phyloP scores from a whole-genome alignment of 2,329 filamentous ascomycete species.

The Falciphora oryzae region DNA sequence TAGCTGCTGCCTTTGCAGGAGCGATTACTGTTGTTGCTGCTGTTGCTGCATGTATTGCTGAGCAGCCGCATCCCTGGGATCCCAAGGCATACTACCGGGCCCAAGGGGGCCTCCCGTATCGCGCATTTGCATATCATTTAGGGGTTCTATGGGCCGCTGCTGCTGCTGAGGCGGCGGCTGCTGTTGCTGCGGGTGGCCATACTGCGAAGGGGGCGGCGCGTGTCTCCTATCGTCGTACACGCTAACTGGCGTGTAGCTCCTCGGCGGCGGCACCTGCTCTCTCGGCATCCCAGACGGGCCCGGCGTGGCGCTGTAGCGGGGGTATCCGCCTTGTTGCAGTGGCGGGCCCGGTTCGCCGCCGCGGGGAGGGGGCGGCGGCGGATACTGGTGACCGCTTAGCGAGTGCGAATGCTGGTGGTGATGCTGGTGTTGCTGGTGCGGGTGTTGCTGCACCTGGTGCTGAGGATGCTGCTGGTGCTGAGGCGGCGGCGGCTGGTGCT shows the following conservation, averaged over 20 bases:
- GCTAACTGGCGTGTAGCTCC: conserved; percentile 24
- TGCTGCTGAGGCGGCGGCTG: conserved; percentile 10
- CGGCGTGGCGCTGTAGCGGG: conserved; percentile 18
- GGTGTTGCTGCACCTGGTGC: conserved; percentile 16
- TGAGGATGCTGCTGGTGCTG: conserved; percentile 14
- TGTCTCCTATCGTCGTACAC: conserved; percentile 22
- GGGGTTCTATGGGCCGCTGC: background rate
- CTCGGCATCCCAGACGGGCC: conserved; percentile 14
- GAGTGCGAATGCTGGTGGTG: conserved; percentile 25
- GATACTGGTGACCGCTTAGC: conserved; percentile 21
- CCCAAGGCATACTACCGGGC: background rate
- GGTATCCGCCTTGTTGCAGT: conserved; percentile 16
- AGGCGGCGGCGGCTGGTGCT: conserved; percentile 14
- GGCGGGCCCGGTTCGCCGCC: conserved; percentile 11
- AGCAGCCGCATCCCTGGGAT: background rate
- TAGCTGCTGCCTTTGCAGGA: conserved; percentile 15
- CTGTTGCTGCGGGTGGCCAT: conserved; percentile 12
- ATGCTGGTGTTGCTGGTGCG: conserved; percentile 15
- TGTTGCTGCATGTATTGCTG: conserved; percentile 9
- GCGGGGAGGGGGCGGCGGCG: conserved; percentile 18
- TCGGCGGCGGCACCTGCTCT: conserved; percentile 12
- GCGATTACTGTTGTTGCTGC: conserved; percentile 13
- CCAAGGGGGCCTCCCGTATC: background rate
- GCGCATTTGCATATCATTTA: conserved; percentile 4
- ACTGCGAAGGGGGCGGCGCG: conserved; percentile 13